A percentile compares a stretch with the other conserved stretches of the same genome.
Conservation (phyloP, 2,329 filamentous ascomycete species). For the Metarhizium humberi region DNA sequence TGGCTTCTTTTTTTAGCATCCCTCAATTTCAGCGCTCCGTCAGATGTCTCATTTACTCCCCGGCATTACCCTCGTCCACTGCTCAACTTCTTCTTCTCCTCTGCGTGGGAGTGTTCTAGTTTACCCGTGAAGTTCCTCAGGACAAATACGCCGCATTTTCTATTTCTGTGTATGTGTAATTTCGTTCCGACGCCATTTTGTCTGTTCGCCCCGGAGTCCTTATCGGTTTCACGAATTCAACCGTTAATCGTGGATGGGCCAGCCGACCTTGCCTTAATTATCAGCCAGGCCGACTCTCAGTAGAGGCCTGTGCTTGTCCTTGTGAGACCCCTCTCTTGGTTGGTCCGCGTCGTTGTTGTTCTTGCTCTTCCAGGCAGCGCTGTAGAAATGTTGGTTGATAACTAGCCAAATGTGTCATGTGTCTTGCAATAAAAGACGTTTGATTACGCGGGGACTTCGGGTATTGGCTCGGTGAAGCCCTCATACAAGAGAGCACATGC, state of each 20-base stretch:
- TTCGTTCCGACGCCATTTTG: background rate
- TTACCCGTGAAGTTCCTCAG: background rate
- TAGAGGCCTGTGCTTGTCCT: background rate
- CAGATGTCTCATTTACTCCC: conserved; percentile 2
- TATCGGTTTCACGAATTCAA: background rate
- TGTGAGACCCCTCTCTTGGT: background rate
- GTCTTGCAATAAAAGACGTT: background rate
- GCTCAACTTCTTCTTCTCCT: background rate
- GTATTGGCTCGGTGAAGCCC: background rate
- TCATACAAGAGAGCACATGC: background rate
- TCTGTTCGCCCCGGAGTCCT: background rate
- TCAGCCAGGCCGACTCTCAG: background rate
- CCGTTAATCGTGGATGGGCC: background rate
- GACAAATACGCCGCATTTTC: background rate
- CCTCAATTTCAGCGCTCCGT: conserved; percentile 4
- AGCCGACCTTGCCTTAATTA: background rate
- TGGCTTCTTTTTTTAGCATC: conserved; percentile 5
- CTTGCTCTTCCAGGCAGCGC: background rate
- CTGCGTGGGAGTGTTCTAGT: background rate
- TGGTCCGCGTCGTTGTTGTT: background rate
- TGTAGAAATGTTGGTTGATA: background rate
- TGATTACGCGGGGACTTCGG: background rate
- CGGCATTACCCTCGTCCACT: background rate
- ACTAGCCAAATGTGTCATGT: background rate
- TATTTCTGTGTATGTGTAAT: background rate